Base-by-base conservation (phyloP, 2,329 filamentous ascomycete species). In the Diplocarpon rosae region DNA sequence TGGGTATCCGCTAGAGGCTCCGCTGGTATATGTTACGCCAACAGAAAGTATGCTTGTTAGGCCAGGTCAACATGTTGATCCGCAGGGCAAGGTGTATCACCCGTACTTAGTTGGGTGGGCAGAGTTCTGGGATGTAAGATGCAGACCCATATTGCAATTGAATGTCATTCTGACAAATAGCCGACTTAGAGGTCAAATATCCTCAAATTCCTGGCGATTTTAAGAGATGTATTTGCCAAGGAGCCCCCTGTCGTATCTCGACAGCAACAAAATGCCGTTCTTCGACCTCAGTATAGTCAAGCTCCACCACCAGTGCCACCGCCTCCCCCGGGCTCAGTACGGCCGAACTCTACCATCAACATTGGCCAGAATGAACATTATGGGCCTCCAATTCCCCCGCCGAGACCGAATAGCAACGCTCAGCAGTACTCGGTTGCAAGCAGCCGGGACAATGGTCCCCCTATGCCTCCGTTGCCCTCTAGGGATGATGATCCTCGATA, bases 51-150 rank as follows among this genome's bases (percentile, higher is more conserved):
- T 98, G 87, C 67, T 84, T 53, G 82, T 98, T 34, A 76, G 90
- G 15, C 87, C 89, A 1, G 92, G 92, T 0, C 92, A 98, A 61
- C 88, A 98, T 69, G 88, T 98, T 48, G 88, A 92, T 59, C 80
- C 85, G 5, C 90, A 96, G 59, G 92, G 92, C 20, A 82, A 85
- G 62, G 78, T 96, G 52, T 98, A 96, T 62, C 92, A 98, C 62
- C 92, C 92, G 31, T 98, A 96, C 63, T 69, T 98, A 37, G 85
- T 87, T 28, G 81, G 87, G 50, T 98, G 92, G 92, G 69, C 74
- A 28, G 80, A 86, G 53, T 90, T 85, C 56, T 92, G 85, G 84
- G 86, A 95, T 76, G 86, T 93, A 64, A 69, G 84, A 78, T 8
- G 24, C 14, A 37, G 31, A 35, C 27, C 37, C 28, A 14, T 43